Base-by-base conservation (phyloP, 768 basidiomycete species). In the Rossbeevera mucosa region DNA sequence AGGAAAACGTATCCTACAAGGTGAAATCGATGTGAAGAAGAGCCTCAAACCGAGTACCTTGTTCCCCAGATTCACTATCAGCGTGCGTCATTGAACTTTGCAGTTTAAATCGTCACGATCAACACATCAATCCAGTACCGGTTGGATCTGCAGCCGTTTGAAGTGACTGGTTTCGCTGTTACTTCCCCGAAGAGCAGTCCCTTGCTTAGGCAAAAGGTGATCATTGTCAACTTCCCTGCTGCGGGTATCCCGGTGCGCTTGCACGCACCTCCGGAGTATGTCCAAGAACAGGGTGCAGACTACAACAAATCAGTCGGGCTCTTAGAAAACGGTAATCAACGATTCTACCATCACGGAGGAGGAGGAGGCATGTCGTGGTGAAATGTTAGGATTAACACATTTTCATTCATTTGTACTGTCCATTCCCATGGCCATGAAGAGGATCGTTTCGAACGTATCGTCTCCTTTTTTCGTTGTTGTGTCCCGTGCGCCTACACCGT, bases 401-500 rank as follows among this genome's bases (percentile, higher is more conserved):
- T 28, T 26, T 45, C 33, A 58, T 53, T 45, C 48, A 3, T 26
- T 40, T 36, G 43, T 40, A 44, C 36, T 14, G 18, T 55, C 65
- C 53, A 51, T 36, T 29, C 36, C 44, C 18, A 76, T 55, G 2
- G 46, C 48, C 74, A 76, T 75, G 47, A 78, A 59, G 28, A 91
- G 66, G 21, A 90, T 60, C n/a, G 72, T 76, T 64, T 91, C 87
- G 52, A 90, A 90, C 7, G 80, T 81, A 47, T 87, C 85, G 55
- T 91, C 86, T 13, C 72, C 69, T 60, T 85, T 87, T 24, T 66
- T 67, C 4, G 56, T 25, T 13, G 59, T 26, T 5, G 74, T 76
- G 6, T 74, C 78, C 50, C 63, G 57, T 2, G 81, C 80, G 9
- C 83, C 83, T 7, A 79, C 71, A 0, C 86, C 88, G 1, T 66